Evolutionary conservation across 2,329 filamentous ascomycete species (phyloP), one percentile per base, ranked within the genome.

Genomic region (Aureobasidium melanogenum): DNA sequence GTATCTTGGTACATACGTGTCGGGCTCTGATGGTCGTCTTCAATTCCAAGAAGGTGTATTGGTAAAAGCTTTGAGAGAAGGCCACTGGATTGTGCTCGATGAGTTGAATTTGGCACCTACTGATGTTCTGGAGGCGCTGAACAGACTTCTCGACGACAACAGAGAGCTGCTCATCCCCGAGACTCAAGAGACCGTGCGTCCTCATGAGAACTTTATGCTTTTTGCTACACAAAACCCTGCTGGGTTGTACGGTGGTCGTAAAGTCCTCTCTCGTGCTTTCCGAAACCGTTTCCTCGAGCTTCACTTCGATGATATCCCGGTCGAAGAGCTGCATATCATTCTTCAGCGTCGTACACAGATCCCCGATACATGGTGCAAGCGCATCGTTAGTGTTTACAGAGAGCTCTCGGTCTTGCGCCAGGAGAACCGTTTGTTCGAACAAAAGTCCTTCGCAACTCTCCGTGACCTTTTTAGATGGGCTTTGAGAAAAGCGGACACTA

Each of bases 161-260:
- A 83, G 94, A 63, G 94, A 99, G 73, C 83, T 99, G 4, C 81
- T 99, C 26, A 92, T 99, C 36, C 93, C 95, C 0, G 94, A 99
- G 73, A 97, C 94, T 0, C 94, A 99, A 73, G 92, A 99, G 72
- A 80, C 95, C 38, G 88, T 99, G 43, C 87, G 87, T 34, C 95
- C 94, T 0, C 92, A 99, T 66, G 86, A 91, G 32, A 92, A 95
- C 67, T 99, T 99, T 73, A 96, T 97, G 84, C 83, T 99, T 0
- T 99, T 99, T 69, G 94, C 94, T 1, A 99, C 94, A 0, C 94
- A 99, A 71, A 99, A 99, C 67, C 94, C 94, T 0, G 88, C 95
- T 24, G 94, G 94, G 38, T 77, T 99, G 0, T 99, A 99, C 68
- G 95, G 95, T 62, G 94, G 94, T 17, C 84, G 94, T 67, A 99